Evolutionary conservation across 177 flowering plant species (phyloP).

Genomic region (Tripterygium wilfordii): DNA sequence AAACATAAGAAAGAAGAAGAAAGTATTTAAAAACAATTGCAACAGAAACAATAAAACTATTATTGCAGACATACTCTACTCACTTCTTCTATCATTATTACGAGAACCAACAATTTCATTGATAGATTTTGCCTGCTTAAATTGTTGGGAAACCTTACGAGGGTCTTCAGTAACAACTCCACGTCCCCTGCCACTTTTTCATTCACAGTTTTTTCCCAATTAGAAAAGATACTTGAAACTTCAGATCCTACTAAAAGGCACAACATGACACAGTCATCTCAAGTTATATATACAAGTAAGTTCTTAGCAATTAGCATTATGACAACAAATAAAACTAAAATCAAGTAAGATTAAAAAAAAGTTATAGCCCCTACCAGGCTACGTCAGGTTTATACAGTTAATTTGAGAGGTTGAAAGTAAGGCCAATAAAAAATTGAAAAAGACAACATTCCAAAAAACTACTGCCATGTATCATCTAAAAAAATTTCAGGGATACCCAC

Average conservation of each 20-base stretch:
- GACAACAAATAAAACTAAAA: too few species aligned
- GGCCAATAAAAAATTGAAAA: neutral
- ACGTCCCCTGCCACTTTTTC: slow-evolving; percentile 28
- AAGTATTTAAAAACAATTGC: neutral
- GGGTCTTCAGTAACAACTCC: slow-evolving; percentile 16
- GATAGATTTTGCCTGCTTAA: slow-evolving; percentile 15
- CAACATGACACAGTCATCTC: too few species aligned
- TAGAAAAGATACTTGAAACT: neutral
- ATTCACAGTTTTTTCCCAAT: neutral
- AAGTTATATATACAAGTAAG: too few species aligned
- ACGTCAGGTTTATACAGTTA: neutral
- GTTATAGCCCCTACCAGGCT: too few species aligned
- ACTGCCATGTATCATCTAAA: neutral
- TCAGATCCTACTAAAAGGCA: neutral
- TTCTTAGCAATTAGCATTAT: too few species aligned
- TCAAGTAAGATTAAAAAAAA: too few species aligned
- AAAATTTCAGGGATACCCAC: too few species aligned
- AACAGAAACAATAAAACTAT: neutral
- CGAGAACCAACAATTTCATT: slow-evolving; percentile 11
- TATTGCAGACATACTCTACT: neutral
- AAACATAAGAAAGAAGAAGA: slow-evolving; percentile 7
- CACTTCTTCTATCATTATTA: slow-evolving; percentile 23
- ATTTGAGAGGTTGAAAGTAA: too few species aligned
- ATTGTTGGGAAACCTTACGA: slow-evolving; percentile 14
- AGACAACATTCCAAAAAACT: neutral